phyloP scores from a whole-genome alignment of 2,329 filamentous ascomycete species.

The Aspergillus nomiae region DNA sequence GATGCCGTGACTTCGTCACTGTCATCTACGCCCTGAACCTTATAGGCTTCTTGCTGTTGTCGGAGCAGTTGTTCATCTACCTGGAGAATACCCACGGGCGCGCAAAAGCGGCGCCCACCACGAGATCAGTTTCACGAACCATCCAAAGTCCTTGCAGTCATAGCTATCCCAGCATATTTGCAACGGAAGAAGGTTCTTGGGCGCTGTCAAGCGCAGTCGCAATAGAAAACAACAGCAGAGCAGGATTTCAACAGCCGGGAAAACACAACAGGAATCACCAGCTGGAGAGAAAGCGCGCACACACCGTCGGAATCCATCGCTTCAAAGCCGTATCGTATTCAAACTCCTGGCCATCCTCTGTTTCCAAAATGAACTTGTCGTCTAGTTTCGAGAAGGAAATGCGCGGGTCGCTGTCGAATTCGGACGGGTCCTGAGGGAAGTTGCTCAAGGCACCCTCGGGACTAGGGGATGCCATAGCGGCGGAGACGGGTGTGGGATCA shows the following conservation, averaged over 20 bases:
- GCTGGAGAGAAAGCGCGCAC: conserved; percentile 28
- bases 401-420: conserved; percentile 76
- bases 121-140: conserved; percentile 37
- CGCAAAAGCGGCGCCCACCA: conserved; percentile 28
- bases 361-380: conserved; percentile 79
- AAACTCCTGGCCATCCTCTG: conserved; percentile 81
- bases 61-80: conserved; percentile 62
- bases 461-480: conserved; percentile 26
- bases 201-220: not conserved
- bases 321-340: conserved; percentile 73
- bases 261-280: conserved; percentile 16
- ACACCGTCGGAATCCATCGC: conserved; percentile 72
- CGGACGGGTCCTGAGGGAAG: conserved; percentile 60
- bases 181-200: conserved; percentile 15
- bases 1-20: conserved; percentile 49
- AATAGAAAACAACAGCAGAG: conserved; percentile 5
- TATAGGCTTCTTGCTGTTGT: conserved; percentile 64
- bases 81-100: conserved; percentile 45
- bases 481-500: not conserved
- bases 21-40: conserved; percentile 61
- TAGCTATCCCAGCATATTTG: conserved; percentile 18
- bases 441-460: conserved; percentile 24
- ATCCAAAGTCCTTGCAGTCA: conserved; percentile 21
- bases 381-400: conserved; percentile 86
- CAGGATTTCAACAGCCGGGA: conserved; percentile 18